Evolutionary conservation across 495 filamentous ascomycete genomes (phyloP), one percentile per base, ranked within the genome.

Genomic region (Podospora conica): DNA sequence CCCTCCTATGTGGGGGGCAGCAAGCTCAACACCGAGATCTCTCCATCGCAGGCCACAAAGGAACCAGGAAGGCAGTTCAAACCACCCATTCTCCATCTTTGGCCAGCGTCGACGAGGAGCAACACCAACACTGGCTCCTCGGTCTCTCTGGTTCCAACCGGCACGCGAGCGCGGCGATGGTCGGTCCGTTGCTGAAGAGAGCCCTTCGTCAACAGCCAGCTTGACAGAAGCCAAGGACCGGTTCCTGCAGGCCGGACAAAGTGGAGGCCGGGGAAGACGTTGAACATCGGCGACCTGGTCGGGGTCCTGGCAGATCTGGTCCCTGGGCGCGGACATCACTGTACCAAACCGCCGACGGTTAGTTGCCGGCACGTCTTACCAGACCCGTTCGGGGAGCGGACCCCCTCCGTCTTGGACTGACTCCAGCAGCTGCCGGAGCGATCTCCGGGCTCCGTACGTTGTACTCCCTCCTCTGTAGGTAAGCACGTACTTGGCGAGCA

Each of bases 251-350:
- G 15, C 27, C 18, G 9, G 33, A 29, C 53, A 48, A 25, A 56
- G 23, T n/a, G 40, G 21, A 60, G 65, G 27, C 48, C 55, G 40
- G 29, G 31, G 55, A 63, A 54, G 58, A 58, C 48, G 31, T 28
- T 68, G 53, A 55, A 66, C 23, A 65, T 73, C 71, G 71, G 67
- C 69, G 71, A 73, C 71, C 71, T 67, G 60, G 58, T 57, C 54
- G 31, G 59, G 65, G 65, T 60, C 69, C 71, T 53, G 59, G 23
- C 53, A 55, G 63, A 65, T 55, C 33, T 27, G 27, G 40, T 48
- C 40, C 40, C 40, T 48, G 40, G 40, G n/a, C 40, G 18, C n/a
- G 40, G 18, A n/a, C 40, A 48, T 3, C 33, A 18, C 33, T 18
- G 33, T 18, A 6, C 25, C 40, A 48, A 8, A 48, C 40, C 40